These are phyloP conservation scores for Neofusicoccum umdonicola DNA, from an alignment of 2,329 filamentous ascomycete genomes.

Conservation along the genomic window DNA sequence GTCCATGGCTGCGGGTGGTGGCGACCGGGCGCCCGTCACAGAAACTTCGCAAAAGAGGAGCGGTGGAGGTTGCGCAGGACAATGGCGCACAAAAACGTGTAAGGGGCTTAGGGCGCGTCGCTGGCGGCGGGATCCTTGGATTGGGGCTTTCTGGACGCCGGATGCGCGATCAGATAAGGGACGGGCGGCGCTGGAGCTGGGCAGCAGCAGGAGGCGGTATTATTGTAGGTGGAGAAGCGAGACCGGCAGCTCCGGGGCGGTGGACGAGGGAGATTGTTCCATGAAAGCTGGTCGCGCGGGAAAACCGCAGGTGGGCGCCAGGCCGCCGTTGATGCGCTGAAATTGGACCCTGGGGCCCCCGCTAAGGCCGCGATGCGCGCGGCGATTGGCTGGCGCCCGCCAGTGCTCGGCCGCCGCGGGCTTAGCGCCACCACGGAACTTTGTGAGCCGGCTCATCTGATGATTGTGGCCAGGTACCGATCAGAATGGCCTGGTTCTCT, in stretches of 20 bases:
- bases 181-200: background rate
- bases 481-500: background rate
- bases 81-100: background rate
- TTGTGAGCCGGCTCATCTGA: background rate
- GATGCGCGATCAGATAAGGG: conserved; percentile 1
- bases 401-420: background rate
- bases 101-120: background rate
- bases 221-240: conserved; percentile 11
- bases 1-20: conserved; percentile 66
- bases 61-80: background rate
- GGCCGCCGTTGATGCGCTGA: background rate
- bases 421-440: background rate
- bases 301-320: background rate
- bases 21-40: background rate
- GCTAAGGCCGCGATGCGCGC: background rate
- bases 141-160: background rate
- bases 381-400: background rate
- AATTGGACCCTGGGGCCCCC: background rate
- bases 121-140: background rate
- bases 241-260: background rate
- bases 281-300: background rate
- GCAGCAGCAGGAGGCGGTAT: conserved; percentile 1
- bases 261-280: background rate
- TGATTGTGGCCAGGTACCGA: background rate
- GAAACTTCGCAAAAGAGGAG: background rate